phyloP scores from a whole-genome alignment of 345 rosid species.

The Mercurialis annua region DNA sequence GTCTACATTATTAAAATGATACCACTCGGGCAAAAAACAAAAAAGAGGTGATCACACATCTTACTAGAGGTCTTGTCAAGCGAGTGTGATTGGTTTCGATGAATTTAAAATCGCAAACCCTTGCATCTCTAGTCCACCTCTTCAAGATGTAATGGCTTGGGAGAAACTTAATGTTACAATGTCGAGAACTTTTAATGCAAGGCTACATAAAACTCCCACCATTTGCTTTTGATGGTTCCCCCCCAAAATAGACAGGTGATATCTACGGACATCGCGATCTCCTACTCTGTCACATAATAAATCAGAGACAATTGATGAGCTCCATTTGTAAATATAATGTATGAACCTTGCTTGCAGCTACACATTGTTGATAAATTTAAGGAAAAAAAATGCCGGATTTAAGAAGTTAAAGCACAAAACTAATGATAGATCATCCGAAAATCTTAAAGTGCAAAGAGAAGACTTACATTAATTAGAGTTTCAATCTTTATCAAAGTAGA shows the following conservation, averaged over 20 bases:
- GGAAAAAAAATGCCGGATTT: not conserved
- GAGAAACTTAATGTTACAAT: constrained; percentile 24
- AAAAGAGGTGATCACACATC: not conserved
- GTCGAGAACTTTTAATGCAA: constrained; percentile 33
- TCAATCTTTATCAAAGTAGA: not conserved
- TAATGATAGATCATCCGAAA: too few relatives aligned
- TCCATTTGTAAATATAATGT: constrained; percentile 35
- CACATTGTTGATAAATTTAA: constrained; percentile 25
- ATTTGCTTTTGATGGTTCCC: constrained; percentile 40
- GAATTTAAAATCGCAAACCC: constrained; percentile 6
- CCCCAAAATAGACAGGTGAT: constrained; percentile 26
- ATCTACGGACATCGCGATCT: constrained; percentile 14
- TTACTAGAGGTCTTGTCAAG: not conserved
- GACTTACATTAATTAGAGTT: too few relatives aligned
- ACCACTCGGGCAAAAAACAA: not conserved
- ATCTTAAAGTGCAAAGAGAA: too few relatives aligned
- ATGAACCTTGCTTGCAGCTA: constrained; percentile 27
- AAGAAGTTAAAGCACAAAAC: not conserved
- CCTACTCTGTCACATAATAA: constrained; percentile 12
- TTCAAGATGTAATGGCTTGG: constrained; percentile 30
- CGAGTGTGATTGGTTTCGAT: not conserved
- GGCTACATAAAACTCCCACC: constrained; percentile 36
- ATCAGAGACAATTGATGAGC: constrained; percentile 13
- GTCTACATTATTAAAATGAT: not conserved
- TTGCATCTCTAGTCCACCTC: constrained; percentile 38